These are phyloP conservation scores for Lumnitzera racemosa DNA, from an alignment of 345 rosid genomes.

Conservation along the genomic window DNA sequence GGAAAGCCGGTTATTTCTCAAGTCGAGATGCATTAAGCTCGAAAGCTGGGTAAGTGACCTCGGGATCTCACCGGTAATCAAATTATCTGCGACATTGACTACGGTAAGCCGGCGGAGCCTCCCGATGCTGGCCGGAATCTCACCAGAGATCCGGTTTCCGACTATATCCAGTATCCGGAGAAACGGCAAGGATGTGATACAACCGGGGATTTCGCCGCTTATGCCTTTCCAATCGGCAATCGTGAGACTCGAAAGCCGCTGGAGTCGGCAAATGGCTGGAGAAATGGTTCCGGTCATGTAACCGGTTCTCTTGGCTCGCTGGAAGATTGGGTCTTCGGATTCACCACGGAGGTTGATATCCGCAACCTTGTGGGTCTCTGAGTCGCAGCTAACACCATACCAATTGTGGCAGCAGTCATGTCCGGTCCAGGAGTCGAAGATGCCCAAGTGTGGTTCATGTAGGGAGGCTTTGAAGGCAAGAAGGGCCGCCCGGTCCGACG, in stretches of 20 bases:
- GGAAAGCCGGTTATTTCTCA: slow-evolving; percentile 31
- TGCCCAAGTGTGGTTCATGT: slow-evolving; percentile 57
- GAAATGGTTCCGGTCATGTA: slow-evolving; percentile 39
- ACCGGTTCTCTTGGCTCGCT: slow-evolving; percentile 25
- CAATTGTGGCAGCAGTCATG: slow-evolving; percentile 79
- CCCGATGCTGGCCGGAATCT: slow-evolving; percentile 31
- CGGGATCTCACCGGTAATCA: slow-evolving; percentile 30
- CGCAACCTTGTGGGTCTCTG: slow-evolving; percentile 52
- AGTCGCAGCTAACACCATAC: slow-evolving; percentile 89
- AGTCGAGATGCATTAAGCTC: slow-evolving; percentile 36
- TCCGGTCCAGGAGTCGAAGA: slow-evolving; percentile 82
- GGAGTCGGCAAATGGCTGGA: slow-evolving; percentile 26
- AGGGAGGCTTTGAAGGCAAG: slow-evolving; percentile 59
- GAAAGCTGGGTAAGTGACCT: slow-evolving; percentile 26
- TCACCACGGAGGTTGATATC: slow-evolving; percentile 70
- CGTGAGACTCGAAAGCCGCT: slow-evolving; percentile 31
- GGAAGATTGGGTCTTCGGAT: slow-evolving; percentile 43
- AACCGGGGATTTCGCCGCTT: slow-evolving; percentile 32
- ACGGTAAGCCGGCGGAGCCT: slow-evolving; percentile 28
- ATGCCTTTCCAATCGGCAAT: slow-evolving; percentile 45
- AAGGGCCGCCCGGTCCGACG: slow-evolving; percentile 66
- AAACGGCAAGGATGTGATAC: slow-evolving; percentile 28
- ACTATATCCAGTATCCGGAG: slow-evolving; percentile 33
- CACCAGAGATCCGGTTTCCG: slow-evolving; percentile 32
- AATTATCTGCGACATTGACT: slow-evolving; percentile 37